These are phyloP conservation scores for Candida nanaspora DNA, from an alignment of 805 yeast species.

Conservation along the genomic window DNA sequence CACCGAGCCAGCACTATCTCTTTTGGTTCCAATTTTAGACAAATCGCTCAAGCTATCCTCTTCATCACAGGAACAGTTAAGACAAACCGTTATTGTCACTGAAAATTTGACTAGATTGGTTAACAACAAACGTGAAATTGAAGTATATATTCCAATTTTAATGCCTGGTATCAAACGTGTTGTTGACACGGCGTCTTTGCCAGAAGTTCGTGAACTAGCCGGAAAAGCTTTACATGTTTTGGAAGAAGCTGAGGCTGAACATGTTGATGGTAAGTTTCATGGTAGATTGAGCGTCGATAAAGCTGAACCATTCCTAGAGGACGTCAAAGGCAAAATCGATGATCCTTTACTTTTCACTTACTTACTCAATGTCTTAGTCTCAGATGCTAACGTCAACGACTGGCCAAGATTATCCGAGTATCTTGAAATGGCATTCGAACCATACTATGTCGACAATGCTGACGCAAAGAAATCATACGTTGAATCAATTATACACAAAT, in stretches of 20 bases:
- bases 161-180: conserved; percentile 91
- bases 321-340: conserved; percentile 19
- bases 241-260: conserved; percentile 68
- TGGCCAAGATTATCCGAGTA: conserved; percentile 59
- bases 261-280: conserved; percentile 64
- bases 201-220: conserved; percentile 94
- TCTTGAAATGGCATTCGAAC: conserved; percentile 32
- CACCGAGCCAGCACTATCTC: conserved; percentile 88
- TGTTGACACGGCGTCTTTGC: conserved; percentile 82
- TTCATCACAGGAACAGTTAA: conserved; percentile 89
- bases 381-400: conserved; percentile 67
- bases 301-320: conserved; percentile 37
- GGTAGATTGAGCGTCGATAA: conserved; percentile 60
- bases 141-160: conserved; percentile 74
- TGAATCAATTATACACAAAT: conserved; percentile 36
- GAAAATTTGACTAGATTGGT: conserved; percentile 95
- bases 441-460: conserved; percentile 26
- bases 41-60: conserved; percentile 83
- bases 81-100: conserved; percentile 93
- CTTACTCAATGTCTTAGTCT: conserved; percentile 43
- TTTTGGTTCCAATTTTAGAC: conserved; percentile 86
- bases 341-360: conserved; percentile 39
- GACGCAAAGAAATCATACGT: conserved; percentile 30
- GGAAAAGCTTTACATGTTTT: conserved; percentile 77
- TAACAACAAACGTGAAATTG: conserved; percentile 88